Evolutionary conservation across 345 rosid species (phyloP).

Genomic region (Brassica nigra): DNA sequence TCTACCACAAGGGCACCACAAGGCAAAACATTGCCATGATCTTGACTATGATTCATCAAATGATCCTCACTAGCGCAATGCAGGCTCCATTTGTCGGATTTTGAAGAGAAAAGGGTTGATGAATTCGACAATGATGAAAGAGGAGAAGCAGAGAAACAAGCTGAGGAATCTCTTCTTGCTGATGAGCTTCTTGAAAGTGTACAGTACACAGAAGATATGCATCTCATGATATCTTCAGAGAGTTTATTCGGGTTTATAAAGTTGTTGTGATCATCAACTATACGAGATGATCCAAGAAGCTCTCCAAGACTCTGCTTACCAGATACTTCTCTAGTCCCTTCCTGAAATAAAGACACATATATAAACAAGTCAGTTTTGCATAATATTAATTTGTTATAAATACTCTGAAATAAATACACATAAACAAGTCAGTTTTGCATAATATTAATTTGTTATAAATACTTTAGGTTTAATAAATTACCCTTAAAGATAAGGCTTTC

Average conservation of each 20-base stretch:
- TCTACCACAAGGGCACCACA: constrained; percentile 51
- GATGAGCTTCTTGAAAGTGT: constrained; percentile 53
- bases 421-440: neutral
- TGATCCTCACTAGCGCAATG: constrained; percentile 52
- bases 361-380: neutral
- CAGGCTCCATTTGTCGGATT: constrained; percentile 64
- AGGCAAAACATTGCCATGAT: constrained; percentile 48
- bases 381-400: neutral
- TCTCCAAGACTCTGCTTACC: constrained; percentile 75
- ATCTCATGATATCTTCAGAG: constrained; percentile 75
- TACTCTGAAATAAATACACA: constrained; percentile 3
- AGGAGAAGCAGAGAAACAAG: constrained; percentile 58
- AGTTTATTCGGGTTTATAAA: constrained; percentile 59
- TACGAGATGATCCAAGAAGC: constrained; percentile 56
- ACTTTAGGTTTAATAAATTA: constrained; percentile 23
- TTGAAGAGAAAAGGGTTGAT: constrained; percentile 74
- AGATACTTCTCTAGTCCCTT: constrained; percentile 43
- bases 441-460: neutral
- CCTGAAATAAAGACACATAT: constrained; percentile 40
- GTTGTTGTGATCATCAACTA: constrained; percentile 27
- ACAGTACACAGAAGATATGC: constrained; percentile 81
- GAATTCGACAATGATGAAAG: constrained; percentile 64
- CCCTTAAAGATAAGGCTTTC: constrained; percentile 51
- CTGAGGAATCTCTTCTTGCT: constrained; percentile 20
- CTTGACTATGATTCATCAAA: constrained; percentile 42